Evolutionary conservation across 768 basidiomycete genomes (phyloP).

Genomic region (Plicaturopsis crispa): DNA sequence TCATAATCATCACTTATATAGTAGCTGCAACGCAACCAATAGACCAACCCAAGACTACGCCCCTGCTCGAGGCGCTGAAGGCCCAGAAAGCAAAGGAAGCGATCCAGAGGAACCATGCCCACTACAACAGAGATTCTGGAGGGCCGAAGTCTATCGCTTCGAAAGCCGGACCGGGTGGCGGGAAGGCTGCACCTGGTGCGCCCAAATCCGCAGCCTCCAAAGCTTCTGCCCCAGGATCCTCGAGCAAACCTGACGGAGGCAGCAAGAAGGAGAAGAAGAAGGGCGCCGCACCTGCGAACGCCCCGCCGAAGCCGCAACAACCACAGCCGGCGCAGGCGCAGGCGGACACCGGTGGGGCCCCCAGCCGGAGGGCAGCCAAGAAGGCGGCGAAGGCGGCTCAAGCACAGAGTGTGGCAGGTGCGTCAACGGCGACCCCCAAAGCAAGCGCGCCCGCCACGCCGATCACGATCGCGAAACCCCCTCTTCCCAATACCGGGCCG

Average conservation of each 20-base stretch:
- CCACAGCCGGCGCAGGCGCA: constrained; percentile 5
- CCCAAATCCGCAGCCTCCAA: constrained; percentile 5
- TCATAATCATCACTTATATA: constrained; percentile 21
- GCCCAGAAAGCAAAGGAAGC: constrained; percentile 71
- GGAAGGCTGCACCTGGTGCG: constrained; percentile 15
- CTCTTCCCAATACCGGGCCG: no score
- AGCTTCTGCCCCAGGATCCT: not conserved
- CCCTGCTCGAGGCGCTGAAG: constrained; percentile 88
- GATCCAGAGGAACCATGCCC: constrained; percentile 64
- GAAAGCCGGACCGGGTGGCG: constrained; percentile 31
- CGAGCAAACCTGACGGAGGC: not conserved
- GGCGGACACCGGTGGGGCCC: not conserved
- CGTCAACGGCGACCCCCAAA: not conserved
- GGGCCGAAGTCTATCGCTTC: constrained; percentile 17
- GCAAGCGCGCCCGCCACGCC: not conserved
- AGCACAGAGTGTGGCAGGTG: no score
- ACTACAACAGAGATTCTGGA: constrained; percentile 52
- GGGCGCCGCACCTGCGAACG: constrained; percentile 12
- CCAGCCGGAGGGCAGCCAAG: not conserved
- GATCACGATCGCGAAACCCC: constrained; percentile 1
- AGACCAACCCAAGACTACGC: constrained; percentile 72
- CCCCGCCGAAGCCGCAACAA: constrained; percentile 15
- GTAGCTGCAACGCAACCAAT: constrained; percentile 59
- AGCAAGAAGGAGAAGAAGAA: constrained; percentile 26
- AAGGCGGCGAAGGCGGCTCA: not conserved